Conservation (phyloP, 768 basidiomycete genomes). For the Candolleomyces efflorescens region DNA sequence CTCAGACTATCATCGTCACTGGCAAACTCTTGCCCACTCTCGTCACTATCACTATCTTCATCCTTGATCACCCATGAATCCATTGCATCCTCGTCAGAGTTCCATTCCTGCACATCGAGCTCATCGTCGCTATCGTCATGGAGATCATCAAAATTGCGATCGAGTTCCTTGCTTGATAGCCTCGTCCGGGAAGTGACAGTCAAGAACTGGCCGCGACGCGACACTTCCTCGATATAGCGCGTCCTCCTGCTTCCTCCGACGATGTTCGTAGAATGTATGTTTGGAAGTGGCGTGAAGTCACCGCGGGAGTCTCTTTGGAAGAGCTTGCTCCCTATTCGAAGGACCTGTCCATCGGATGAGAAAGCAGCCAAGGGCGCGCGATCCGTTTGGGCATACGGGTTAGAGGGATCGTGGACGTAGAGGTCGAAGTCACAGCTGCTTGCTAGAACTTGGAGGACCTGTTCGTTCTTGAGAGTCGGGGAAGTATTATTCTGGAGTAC, state of each 20-base stretch:
- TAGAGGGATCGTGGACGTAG: not conserved
- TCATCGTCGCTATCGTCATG: not conserved
- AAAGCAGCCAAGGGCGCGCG: constrained; percentile 3
- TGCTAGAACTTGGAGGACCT: not conserved
- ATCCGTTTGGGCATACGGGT: not conserved
- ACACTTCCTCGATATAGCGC: not conserved
- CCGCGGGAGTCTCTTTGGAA: constrained; percentile 1
- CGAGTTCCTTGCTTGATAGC: not conserved
- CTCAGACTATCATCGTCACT: constrained; percentile 7
- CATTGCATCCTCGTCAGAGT: not conserved
- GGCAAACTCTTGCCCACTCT: not conserved
- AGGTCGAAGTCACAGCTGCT: not conserved
- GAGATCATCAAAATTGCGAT: not conserved
- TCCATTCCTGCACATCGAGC: not conserved
- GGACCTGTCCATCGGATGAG: not conserved
- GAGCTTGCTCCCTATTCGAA: constrained; percentile 9
- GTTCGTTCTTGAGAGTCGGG: not conserved
- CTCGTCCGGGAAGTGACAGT: not conserved
- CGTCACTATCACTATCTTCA: not conserved
- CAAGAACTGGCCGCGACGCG: not conserved
- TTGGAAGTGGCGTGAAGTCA: not conserved
- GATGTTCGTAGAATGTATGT: not conserved
- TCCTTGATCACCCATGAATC: not conserved
- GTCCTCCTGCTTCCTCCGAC: not conserved
- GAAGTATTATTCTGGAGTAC: not conserved